Evolutionary conservation across 2,329 filamentous ascomycete species (phyloP).

Genomic region (Fusarium udum): DNA sequence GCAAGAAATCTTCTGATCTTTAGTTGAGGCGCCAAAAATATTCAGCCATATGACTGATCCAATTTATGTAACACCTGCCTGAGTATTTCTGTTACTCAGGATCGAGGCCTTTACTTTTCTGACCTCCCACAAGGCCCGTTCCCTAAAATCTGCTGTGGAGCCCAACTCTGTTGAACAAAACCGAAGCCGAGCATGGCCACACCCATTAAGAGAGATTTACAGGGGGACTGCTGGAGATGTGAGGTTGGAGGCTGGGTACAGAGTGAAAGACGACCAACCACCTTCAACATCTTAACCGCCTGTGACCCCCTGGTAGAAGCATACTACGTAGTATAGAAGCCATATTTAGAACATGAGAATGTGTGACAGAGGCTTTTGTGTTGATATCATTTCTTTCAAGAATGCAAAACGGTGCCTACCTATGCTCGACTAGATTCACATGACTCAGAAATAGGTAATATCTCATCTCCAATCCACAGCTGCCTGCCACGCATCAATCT

Average conservation of each 20-base stretch:
- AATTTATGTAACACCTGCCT: not conserved
- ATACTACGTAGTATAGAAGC: slow-evolving; percentile 13
- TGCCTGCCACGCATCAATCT: slow-evolving; percentile 31
- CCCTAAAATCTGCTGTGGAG: slow-evolving; percentile 20
- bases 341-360: slow-evolving; percentile 1
- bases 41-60: too few relatives aligned
- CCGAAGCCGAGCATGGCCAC: slow-evolving; percentile 5
- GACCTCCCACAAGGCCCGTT: not conserved
- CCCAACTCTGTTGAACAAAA: slow-evolving; percentile 13
- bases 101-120: not conserved
- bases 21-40: not conserved
- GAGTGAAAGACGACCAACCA: slow-evolving; percentile 29
- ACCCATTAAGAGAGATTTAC: slow-evolving; percentile 15
- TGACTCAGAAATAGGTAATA: slow-evolving; percentile 17
- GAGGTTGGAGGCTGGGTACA: slow-evolving; percentile 22
- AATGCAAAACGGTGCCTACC: not conserved
- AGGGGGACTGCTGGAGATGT: slow-evolving; percentile 5
- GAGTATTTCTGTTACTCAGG: not conserved
- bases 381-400: not conserved
- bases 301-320: not conserved
- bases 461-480: not conserved
- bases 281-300: slow-evolving; percentile 31
- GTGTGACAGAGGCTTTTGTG: not conserved
- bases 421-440: not conserved
- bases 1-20: not conserved